Evolutionary conservation across 176 grass and related monocot species (phyloP), one percentile per base, ranked within the genome.

Genomic region (Puccinellia tenuiflora): DNA sequence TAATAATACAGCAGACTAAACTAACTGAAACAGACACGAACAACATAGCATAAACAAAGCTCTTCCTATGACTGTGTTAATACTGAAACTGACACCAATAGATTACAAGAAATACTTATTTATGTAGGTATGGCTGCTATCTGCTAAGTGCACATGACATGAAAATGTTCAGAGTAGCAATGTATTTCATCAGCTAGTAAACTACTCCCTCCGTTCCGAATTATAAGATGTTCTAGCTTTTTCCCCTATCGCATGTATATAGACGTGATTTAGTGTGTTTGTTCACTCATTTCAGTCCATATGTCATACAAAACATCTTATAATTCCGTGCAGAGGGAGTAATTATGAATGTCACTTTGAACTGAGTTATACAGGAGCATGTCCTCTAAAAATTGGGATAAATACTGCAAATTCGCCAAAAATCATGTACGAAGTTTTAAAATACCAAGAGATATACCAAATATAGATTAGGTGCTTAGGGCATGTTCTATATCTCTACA

Each of bases 101-200:
- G 33, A 78, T 76, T 75, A 39, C 42, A 76, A 51, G 56, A 21
- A 64, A 61, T 78, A 68, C 73, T 68, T 3, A 45, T 42, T 78
- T 67, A 35, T 64, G 67, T 53, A 73, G 24, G 7, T 28, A 86
- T 5, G 18, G 21, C 26, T 60, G 53, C 42, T 28, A 71, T 65
- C 15, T 37, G 28, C 8, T 0, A 48, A 50, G 25, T 31, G 50
- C 26, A 74, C 16, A 21, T 74, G 26, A 74, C 26, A 74, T 21
- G 31, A 37, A 66, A 74, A 31, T 31, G 45, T 51, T 51, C 5
- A 65, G 59, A 66, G 26, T 22, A 65, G 26, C 69, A 52, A 76
- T 39, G 29, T 28, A 50, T 30, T 51, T 51, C 45, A 50, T 24
- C 33, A 39, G 56, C 34, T 80, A 74, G 42, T 65, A 61, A 69